Evolutionary conservation across 1,139 yeast species (phyloP).

Genomic region (Kurtzmaniella quercitrusa): DNA sequence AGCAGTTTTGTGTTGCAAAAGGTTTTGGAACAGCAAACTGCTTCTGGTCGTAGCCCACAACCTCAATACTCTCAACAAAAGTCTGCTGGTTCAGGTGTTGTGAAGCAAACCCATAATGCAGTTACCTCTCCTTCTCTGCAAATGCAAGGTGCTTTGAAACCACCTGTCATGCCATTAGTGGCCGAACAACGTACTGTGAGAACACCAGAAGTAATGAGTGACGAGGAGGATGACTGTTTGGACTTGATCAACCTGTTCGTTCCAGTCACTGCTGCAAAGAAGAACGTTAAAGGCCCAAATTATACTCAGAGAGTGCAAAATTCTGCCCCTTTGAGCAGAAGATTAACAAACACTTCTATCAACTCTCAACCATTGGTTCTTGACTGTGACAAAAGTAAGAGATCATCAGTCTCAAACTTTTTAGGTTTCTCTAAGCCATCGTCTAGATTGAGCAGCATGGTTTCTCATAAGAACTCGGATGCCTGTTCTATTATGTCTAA

Average conservation of each 20-base stretch:
- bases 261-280: slow-evolving; percentile 5
- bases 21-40: slow-evolving; percentile 22
- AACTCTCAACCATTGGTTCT: neutral
- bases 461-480: slow-evolving; percentile 17
- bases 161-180: slow-evolving; percentile 2
- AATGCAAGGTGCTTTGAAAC: neutral
- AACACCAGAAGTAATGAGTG: slow-evolving; percentile 3
- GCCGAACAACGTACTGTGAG: neutral
- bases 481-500: slow-evolving; percentile 24
- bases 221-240: slow-evolving; percentile 8
- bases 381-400: slow-evolving; percentile 12
- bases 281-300: slow-evolving; percentile 1
- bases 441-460: slow-evolving; percentile 4
- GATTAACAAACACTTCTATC: neutral
- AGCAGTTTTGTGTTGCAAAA: slow-evolving; percentile 35
- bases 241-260: slow-evolving; percentile 9
- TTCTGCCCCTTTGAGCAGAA: slow-evolving; percentile 2
- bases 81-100: slow-evolving; percentile 13
- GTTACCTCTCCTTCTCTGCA: neutral
- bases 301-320: slow-evolving; percentile 1
- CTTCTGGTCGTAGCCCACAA: slow-evolving; percentile 22
- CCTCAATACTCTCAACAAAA: slow-evolving; percentile 17
- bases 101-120: neutral
- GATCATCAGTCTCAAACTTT: slow-evolving; percentile 24
- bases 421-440: slow-evolving; percentile 14